Base-by-base conservation (phyloP, 768 basidiomycete species). In the Hortiboletus flavorubellus region DNA sequence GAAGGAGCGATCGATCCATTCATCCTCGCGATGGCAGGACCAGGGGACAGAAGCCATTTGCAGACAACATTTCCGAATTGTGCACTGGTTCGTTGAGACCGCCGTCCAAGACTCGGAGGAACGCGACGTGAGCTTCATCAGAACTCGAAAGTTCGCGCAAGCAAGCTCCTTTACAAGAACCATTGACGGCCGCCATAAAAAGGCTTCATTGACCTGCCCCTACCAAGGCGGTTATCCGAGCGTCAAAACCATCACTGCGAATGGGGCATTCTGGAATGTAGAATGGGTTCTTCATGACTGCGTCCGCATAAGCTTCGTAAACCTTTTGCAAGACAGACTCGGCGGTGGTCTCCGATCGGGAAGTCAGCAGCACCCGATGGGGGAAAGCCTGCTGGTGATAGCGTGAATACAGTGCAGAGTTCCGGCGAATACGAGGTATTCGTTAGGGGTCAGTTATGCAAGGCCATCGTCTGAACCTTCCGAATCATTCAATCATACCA, bases 241-340 rank as follows among this genome's bases (percentile, higher is more conserved):
- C 73, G 65, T 98, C 96, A 66, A 98, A 98, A 16, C 83, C 84
- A 62, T 93, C 91, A 42, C 80, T 93, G 46, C 97, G 84, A 60
- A 98, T 94, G 2, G 97, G 97, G 97, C 96, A 98, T 99, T 98
- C 97, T n/a, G 90, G 91, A 6, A 93, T 96, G 71, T 98, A 93
- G 73, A 99, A 99, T 1, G 97, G 97, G 67, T 98, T 98, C 78
- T 98, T 98, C 92, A 98, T 96, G 51, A 94, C 94, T 1, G 90
- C 85, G 67, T 98, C 97, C 1, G 95, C 81, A 69, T 98, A 99
- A 18, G 82, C 84, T 69, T 98, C 93, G 72, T 98, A 98, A 45
- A 93, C 86, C 69, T 86, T 91, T 64, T 88, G 86, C 39, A 99
- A 75, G 21, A 88, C 76, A 4, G 80, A 64, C 21, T 85, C 92